Evolutionary conservation across 2,329 filamentous ascomycete genomes (phyloP).

Genomic region (Aspergillus jensenii): DNA sequence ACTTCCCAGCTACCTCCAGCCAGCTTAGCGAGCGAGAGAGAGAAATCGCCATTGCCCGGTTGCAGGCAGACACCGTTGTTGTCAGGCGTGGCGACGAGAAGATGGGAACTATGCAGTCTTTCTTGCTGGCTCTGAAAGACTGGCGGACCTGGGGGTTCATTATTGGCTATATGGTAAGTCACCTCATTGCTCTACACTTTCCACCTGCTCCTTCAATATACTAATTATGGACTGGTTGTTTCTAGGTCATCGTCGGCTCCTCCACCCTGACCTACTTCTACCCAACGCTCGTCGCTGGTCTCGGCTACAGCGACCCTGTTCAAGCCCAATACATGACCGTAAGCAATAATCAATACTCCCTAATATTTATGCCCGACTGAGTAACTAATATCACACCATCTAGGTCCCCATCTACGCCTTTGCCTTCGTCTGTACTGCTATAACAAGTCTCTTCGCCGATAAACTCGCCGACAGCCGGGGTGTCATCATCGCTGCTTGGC

Average conservation of each 20-base stretch:
- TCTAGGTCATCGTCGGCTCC: constrained; percentile 2
- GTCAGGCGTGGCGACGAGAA: not conserved
- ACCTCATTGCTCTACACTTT: no score
- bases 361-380: rapidly evolving
- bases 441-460: not conserved
- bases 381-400: no score
- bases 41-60: not conserved
- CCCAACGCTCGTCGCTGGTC: not conserved
- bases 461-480: not conserved
- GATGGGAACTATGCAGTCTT: not conserved
- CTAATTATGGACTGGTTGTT: not conserved
- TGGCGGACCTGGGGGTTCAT: constrained; percentile 2
- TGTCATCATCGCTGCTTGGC: not conserved
- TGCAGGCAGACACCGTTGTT: not conserved
- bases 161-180: not conserved
- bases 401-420: constrained; percentile 2
- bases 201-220: not conserved
- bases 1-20: not conserved
- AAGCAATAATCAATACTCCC: not conserved
- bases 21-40: not conserved
- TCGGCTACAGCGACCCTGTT: not conserved
- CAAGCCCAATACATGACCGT: constrained; percentile 4
- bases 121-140: not conserved
- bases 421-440: not conserved
- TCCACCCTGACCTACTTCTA: constrained; percentile 3